Conservation (phyloP, 2,329 filamentous ascomycete genomes). For the Ceratocystis smalleyi region DNA sequence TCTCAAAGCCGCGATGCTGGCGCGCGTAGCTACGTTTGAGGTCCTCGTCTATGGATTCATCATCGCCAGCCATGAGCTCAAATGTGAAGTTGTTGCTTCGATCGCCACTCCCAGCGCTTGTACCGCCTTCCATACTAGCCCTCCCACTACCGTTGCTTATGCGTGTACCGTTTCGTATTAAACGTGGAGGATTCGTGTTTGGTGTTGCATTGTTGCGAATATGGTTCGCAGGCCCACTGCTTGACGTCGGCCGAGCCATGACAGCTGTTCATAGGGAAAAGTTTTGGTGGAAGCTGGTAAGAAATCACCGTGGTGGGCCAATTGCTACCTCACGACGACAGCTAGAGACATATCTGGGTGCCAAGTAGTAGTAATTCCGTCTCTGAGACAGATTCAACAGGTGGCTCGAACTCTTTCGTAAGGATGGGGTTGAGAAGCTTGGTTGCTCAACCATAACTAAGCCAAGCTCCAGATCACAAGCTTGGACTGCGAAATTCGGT, state of each 20-base stretch:
- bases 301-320: neutral
- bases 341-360: neutral
- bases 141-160: neutral
- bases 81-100: neutral
- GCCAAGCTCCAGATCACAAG: neutral
- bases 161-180: neutral
- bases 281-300: neutral
- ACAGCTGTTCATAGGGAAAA: neutral
- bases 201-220: neutral
- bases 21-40: neutral
- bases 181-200: neutral
- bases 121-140: neutral
- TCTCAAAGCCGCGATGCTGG: neutral
- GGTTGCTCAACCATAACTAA: neutral
- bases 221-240: neutral
- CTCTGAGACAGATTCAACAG: neutral
- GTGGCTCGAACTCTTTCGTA: neutral
- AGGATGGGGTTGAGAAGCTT: neutral
- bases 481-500: neutral
- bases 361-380: too few relatives aligned
- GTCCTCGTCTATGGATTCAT: constrained; percentile 1
- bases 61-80: constrained; percentile 5
- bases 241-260: neutral
- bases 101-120: neutral
- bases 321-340: neutral